Percentiles rank a stretch among this genome's conserved stretches.
Conservation (phyloP, 495 filamentous ascomycete species). For the Penicillium silybi region DNA sequence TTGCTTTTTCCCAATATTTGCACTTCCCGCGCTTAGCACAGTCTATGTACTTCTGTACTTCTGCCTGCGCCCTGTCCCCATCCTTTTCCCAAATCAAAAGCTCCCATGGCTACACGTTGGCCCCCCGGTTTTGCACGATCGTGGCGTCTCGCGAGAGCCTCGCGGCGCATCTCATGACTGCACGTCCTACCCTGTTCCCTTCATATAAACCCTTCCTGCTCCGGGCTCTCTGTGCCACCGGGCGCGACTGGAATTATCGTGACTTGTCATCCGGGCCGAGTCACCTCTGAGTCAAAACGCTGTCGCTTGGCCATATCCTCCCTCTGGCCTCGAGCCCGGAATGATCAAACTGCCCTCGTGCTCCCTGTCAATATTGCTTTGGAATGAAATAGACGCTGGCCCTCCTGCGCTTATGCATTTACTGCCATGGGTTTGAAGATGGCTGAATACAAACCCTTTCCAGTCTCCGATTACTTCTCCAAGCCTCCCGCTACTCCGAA, state of each 20-base stretch:
- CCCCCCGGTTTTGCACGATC: conserved; percentile 4
- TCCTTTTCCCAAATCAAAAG: conserved; percentile 14
- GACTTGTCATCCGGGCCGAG: conserved; percentile 20
- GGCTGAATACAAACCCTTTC: conserved; percentile 26
- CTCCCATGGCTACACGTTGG: conserved; percentile 11
- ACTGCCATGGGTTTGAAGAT: conserved; percentile 27
- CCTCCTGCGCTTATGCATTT: background rate
- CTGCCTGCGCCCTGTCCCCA: conserved; percentile 1
- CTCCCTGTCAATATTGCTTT: conserved; percentile 5
- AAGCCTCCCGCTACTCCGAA: conserved; percentile 1
- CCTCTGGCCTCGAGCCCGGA: conserved; percentile 4
- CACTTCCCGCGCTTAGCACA: conserved; percentile 27
- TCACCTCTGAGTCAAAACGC: conserved; percentile 7
- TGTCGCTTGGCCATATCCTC: background rate
- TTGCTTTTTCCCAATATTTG: conserved; percentile 13
- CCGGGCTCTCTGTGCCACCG: conserved; percentile 16
- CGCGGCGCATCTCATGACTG: conserved; percentile 20
- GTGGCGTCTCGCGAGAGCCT: conserved; percentile 21
- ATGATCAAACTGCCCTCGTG: conserved; percentile 17
- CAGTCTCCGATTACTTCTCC: conserved; percentile 18
- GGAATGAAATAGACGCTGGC: conserved; percentile 7
- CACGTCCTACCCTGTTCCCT: background rate
- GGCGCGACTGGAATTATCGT: conserved; percentile 15
- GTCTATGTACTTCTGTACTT: background rate
- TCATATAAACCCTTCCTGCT: conserved; percentile 6